These are phyloP conservation scores for Apiotrichum montevideense DNA, from an alignment of 1,284 basidiomycete genomes.

Conservation along the genomic window DNA sequence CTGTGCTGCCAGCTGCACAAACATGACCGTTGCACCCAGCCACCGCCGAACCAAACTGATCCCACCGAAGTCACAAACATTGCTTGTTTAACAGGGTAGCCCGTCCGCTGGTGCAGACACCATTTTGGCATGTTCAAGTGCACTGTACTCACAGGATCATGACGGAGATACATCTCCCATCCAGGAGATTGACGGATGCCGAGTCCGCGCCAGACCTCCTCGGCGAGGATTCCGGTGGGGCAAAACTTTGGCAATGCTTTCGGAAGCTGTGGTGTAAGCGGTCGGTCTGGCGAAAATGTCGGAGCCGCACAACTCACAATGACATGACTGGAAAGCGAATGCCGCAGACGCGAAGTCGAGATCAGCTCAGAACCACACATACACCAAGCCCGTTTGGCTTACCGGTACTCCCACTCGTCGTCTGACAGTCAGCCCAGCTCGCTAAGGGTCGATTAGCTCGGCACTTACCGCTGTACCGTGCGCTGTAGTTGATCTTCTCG, in stretches of 20 bases:
- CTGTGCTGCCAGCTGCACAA: background rate
- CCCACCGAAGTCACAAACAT: too few species aligned
- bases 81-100: too few species aligned
- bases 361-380: background rate
- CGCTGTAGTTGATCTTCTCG: conserved; percentile 45
- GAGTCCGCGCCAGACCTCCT: conserved; percentile 46
- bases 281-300: conserved; percentile 42
- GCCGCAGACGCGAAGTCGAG: background rate
- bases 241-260: conserved; percentile 45
- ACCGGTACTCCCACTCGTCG: conserved; percentile 47
- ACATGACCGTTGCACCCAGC: background rate
- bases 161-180: conserved; percentile 50
- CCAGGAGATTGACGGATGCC: conserved; percentile 47
- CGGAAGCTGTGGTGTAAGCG: conserved; percentile 31
- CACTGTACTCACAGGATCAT: conserved; percentile 38
- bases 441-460: background rate
- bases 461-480: conserved; percentile 39
- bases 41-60: too few species aligned
- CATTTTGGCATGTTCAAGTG: conserved; percentile 47
- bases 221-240: conserved; percentile 42
- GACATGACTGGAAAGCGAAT: conserved; percentile 36
- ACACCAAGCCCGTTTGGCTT: conserved; percentile 4
- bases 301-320: conserved; percentile 43
- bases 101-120: too few species aligned
- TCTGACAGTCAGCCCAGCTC: conserved; percentile 23